Evolutionary conservation across 441 rosid genomes (phyloP).

Genomic region (Raphanus hybrid): DNA sequence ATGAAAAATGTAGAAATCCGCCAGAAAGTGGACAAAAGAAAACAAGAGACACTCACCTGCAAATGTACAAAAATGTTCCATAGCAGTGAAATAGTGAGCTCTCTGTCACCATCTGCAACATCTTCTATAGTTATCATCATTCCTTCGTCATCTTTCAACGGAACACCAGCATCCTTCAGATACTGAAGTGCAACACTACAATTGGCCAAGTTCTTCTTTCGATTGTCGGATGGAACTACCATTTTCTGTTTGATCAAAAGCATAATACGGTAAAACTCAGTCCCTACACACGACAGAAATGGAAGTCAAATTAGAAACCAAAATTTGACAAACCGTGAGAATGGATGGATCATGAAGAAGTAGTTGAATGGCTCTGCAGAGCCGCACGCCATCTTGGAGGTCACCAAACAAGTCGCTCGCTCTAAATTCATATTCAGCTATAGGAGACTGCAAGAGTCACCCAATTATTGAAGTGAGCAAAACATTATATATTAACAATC

Average conservation of each 20-base stretch:
- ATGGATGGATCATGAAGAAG: constrained; percentile 78
- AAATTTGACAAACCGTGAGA: constrained; percentile 61
- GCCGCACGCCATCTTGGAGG: constrained; percentile 92
- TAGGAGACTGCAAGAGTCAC: constrained; percentile 57
- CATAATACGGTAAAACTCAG: constrained; percentile 22
- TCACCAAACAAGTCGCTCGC: constrained; percentile 71
- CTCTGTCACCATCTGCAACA: constrained; percentile 80
- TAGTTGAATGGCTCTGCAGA: constrained; percentile 90
- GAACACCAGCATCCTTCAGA: constrained; percentile 66
- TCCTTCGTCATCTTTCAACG: constrained; percentile 74
- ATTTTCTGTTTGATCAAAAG: constrained; percentile 63
- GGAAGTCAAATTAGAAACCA: background rate
- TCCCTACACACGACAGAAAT: constrained; percentile 11
- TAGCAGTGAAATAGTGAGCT: constrained; percentile 77
- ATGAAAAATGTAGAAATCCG: constrained; percentile 8
- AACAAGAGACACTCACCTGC: constrained; percentile 60
- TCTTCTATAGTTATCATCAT: constrained; percentile 68
- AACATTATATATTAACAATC: constrained; percentile 13
- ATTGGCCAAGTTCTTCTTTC: constrained; percentile 72
- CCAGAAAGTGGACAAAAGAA: constrained; percentile 3
- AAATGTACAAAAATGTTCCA: constrained; percentile 91
- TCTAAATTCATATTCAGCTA: constrained; percentile 78
- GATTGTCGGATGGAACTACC: constrained; percentile 73
- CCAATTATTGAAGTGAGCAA: constrained; percentile 5
- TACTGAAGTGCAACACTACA: constrained; percentile 75